A percentile compares a stretch with the other conserved stretches of the same genome.
phyloP scores from a whole-genome alignment of 1,284 basidiomycete species.

The Naganishia liquefaciens region DNA sequence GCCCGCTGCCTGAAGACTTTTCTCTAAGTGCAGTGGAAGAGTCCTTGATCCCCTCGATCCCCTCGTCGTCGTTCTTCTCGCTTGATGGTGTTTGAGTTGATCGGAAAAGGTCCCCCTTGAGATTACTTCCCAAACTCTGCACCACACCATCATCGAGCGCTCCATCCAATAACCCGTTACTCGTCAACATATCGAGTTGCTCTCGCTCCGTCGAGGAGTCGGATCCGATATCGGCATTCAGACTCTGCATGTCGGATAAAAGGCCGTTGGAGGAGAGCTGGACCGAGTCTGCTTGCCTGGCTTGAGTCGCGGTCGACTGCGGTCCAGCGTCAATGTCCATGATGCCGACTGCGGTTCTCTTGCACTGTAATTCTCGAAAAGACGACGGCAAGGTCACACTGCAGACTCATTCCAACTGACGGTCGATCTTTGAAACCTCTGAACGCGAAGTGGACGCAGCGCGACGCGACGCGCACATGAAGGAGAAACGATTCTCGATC shows the following conservation, averaged over 20 bases:
- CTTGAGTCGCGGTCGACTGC: no score
- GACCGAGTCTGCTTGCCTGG: not conserved
- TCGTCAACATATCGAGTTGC: conserved; percentile 17
- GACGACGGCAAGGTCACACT: no score
- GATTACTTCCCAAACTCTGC: not conserved
- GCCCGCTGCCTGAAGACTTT: conserved; percentile 1
- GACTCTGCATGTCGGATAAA: not conserved
- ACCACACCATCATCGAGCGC: not conserved
- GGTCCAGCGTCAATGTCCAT: conserved; percentile 2
- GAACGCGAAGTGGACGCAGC: conserved; percentile 1
- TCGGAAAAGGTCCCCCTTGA: no score
- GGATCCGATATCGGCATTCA: not conserved
- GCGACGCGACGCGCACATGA: conserved; percentile 2
- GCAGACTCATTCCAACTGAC: not conserved
- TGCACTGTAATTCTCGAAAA: no score
- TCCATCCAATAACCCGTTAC: conserved; percentile 15
- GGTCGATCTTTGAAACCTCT: not conserved
- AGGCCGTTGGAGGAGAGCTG: conserved; percentile 18
- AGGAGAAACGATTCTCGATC: not conserved
- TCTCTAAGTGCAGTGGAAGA: no score
- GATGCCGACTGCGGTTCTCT: not conserved
- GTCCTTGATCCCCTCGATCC: not conserved
- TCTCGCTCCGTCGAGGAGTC: not conserved
- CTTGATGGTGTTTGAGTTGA: not conserved
- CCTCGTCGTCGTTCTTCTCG: not conserved